Evolutionary conservation across 345 rosid genomes (phyloP).

Genomic region (Aquilaria sinensis): DNA sequence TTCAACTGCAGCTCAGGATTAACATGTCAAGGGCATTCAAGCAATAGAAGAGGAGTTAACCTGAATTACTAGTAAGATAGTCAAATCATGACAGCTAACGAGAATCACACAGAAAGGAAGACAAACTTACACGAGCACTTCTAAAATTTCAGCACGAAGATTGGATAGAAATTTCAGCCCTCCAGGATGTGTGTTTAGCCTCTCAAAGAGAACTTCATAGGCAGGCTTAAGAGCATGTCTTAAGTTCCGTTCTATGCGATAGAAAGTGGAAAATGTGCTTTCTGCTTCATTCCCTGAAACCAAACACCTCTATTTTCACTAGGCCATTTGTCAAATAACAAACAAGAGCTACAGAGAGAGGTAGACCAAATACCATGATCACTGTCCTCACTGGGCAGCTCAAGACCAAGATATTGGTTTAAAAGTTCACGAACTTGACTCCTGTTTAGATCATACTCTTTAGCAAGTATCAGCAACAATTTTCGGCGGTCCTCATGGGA

Average conservation of each 20-base stretch:
- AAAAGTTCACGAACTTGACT: constrained; percentile 62
- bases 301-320: constrained; percentile 8
- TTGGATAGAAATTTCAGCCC: constrained; percentile 73
- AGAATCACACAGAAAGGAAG: constrained; percentile 9
- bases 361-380: neutral
- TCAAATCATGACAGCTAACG: constrained; percentile 9
- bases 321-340: neutral
- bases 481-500: constrained; percentile 49
- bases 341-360: neutral
- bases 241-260: constrained; percentile 70
- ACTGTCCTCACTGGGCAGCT: constrained; percentile 39
- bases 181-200: constrained; percentile 78
- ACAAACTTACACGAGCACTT: constrained; percentile 58
- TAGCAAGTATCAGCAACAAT: constrained; percentile 57
- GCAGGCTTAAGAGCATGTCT: constrained; percentile 76
- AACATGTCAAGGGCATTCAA: neutral
- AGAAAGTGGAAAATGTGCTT: constrained; percentile 50
- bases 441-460: constrained; percentile 75
- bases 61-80: neutral
- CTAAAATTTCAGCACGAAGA: constrained; percentile 79
- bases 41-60: neutral
- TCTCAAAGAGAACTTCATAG: constrained; percentile 79
- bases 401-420: constrained; percentile 81
- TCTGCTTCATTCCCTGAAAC: constrained; percentile 46
- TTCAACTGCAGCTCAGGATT: neutral